Evolutionary conservation across 805 yeast genomes (phyloP).

Genomic region (Candida pseudofarinosa): DNA sequence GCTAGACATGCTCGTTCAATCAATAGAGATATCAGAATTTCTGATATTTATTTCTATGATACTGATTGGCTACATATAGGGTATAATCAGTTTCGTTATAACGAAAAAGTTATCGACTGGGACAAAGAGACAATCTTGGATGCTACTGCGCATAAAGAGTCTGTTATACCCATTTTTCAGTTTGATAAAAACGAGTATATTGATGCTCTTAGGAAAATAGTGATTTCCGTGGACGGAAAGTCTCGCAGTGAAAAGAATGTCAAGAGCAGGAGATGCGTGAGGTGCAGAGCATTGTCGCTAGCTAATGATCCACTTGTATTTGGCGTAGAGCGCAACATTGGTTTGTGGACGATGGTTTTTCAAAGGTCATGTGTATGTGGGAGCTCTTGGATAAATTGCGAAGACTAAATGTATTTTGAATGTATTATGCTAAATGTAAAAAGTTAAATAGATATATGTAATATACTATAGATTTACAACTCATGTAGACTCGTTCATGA

Average conservation of each 20-base stretch:
- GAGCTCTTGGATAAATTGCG: slow-evolving; percentile 59
- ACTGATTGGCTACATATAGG: slow-evolving; percentile 59
- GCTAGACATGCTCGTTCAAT: slow-evolving; percentile 44
- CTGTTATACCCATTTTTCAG: slow-evolving; percentile 18
- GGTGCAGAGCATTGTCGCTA: slow-evolving; percentile 41
- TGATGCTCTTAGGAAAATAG: slow-evolving; percentile 36
- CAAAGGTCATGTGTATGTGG: slow-evolving; percentile 79
- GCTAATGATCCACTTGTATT: slow-evolving; percentile 37
- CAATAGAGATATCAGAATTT: slow-evolving; percentile 43
- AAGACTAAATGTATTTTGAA: slow-evolving; percentile 1
- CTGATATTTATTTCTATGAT: slow-evolving; percentile 59
- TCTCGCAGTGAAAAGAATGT: not conserved
- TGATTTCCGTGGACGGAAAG: slow-evolving; percentile 15
- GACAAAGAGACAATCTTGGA: slow-evolving; percentile 1
- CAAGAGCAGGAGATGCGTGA: slow-evolving; percentile 33
- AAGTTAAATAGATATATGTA: too few relatives aligned
- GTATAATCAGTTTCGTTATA: slow-evolving; percentile 7
- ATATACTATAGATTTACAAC: not conserved
- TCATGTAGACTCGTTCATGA: not conserved
- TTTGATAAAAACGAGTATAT: slow-evolving; percentile 21
- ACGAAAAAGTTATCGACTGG: not conserved
- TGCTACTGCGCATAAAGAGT: not conserved
- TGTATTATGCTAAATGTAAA: too few relatives aligned
- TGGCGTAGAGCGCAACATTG: slow-evolving; percentile 26
- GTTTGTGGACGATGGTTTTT: slow-evolving; percentile 58